Conservation (phyloP, 805 yeast species). For the Zygosaccharomyces kombuchaensis region DNA sequence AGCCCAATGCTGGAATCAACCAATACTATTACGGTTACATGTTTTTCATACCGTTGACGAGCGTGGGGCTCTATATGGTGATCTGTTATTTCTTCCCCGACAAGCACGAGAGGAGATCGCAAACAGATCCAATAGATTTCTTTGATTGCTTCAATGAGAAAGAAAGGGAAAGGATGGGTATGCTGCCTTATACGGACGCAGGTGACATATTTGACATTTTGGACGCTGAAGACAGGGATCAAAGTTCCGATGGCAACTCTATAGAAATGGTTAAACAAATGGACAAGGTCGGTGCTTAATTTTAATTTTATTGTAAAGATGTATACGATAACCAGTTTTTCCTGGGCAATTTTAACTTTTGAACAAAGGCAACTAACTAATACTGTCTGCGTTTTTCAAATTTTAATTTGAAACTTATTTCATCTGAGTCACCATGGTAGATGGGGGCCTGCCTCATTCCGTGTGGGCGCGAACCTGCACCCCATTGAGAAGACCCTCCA, state of each 20-base stretch:
- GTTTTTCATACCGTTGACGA: slow-evolving; percentile 20
- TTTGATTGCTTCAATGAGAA: slow-evolving; percentile 23
- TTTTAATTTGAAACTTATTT: slow-evolving; percentile 35
- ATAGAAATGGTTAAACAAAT: slow-evolving; percentile 5
- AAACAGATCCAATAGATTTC: slow-evolving; percentile 20
- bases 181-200: slow-evolving; percentile 12
- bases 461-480: slow-evolving; percentile 44
- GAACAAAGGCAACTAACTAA: slow-evolving; percentile 4
- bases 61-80: slow-evolving; percentile 16
- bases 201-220: slow-evolving; percentile 1
- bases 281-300: neutral
- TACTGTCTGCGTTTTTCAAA: slow-evolving; percentile 20
- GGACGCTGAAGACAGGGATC: slow-evolving; percentile 1
- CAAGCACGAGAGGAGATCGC: slow-evolving; percentile 15
- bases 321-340: neutral
- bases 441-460: slow-evolving; percentile 47
- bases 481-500: slow-evolving; percentile 63
- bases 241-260: neutral
- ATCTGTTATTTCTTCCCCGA: slow-evolving; percentile 14
- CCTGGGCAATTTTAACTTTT: neutral
- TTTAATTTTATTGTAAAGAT: neutral
- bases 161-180: slow-evolving; percentile 16
- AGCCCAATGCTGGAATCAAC: slow-evolving; percentile 18
- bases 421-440: slow-evolving; percentile 33
- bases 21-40: slow-evolving; percentile 23